These are phyloP conservation scores for Borovskyia barvae DNA, from an alignment of 208 protist species.

Conservation along the genomic window DNA sequence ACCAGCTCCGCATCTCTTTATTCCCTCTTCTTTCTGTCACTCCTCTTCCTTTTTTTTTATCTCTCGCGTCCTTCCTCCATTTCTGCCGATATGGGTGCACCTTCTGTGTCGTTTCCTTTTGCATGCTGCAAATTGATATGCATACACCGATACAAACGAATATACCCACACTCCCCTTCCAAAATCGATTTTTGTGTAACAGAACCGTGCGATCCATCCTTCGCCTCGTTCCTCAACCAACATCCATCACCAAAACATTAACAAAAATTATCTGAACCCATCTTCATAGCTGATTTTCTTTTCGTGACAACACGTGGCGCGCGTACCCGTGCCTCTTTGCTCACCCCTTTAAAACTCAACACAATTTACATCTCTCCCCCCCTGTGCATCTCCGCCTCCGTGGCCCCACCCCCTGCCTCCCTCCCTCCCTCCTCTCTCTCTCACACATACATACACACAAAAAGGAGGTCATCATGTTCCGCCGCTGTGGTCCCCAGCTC, in stretches of 20 bases:
- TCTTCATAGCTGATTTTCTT: no score
- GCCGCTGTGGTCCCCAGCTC: conserved; percentile 13
- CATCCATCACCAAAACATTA: no score
- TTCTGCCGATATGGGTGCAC: no score
- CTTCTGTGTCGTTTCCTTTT: no score
- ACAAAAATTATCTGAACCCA: no score
- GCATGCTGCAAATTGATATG: no score
- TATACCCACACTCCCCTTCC: no score
- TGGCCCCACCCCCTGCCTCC: background rate
- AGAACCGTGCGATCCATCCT: no score
- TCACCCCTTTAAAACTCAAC: background rate
- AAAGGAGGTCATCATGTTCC: conserved; percentile 29
- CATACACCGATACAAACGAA: no score
- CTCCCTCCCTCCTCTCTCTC: background rate
- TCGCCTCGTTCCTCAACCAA: no score
- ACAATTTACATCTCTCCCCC: background rate
- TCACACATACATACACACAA: background rate
- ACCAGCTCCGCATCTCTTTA: background rate
- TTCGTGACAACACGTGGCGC: no score
- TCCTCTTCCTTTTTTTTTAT: background rate
- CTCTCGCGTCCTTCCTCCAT: background rate
- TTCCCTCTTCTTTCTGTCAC: background rate
- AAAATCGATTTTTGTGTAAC: no score
- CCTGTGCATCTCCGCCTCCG: background rate
- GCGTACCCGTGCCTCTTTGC: background rate